Conservation (phyloP, 225 moss, liverwort and hornwort genomes). For the Asterella californica region DNA sequence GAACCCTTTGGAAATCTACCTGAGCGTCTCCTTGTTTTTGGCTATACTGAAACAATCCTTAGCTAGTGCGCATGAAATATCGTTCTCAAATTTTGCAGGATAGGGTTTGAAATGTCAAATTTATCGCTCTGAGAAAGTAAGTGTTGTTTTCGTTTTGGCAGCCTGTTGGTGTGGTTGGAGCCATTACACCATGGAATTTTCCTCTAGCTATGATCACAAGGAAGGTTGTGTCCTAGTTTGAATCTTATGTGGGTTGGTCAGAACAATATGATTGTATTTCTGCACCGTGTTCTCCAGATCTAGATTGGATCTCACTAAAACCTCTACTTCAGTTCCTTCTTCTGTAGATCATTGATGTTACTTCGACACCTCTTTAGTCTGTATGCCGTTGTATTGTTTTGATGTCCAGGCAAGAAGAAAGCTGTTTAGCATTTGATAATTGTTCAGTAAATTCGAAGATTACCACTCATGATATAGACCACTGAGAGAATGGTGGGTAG, state of each 20-base stretch:
- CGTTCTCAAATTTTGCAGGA: neutral
- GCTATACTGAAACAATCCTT: neutral
- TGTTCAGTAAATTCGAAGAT: neutral
- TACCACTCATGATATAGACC: neutral
- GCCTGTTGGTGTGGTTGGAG: conserved; percentile 96
- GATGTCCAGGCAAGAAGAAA: neutral
- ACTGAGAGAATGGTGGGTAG: neutral
- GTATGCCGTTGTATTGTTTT: too few species aligned
- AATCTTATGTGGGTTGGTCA: neutral
- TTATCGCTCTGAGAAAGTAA: neutral
- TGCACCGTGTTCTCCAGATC: too few species aligned
- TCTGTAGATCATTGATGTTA: neutral
- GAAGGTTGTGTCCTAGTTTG: conserved; percentile 54
- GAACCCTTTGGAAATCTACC: neutral
- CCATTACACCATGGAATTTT: conserved; percentile 99
- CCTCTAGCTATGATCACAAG: conserved; percentile 98
- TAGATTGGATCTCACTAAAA: neutral
- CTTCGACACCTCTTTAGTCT: neutral
- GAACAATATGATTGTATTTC: too few species aligned
- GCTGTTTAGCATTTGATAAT: neutral
- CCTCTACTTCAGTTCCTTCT: neutral
- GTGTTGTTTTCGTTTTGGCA: conserved; percentile 35
- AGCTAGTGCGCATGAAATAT: neutral
- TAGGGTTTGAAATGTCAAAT: neutral
- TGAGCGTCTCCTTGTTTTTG: neutral